These are phyloP conservation scores for Schoenoplectus triqueter DNA, from an alignment of 202 grass and related monocot species.

Conservation along the genomic window DNA sequence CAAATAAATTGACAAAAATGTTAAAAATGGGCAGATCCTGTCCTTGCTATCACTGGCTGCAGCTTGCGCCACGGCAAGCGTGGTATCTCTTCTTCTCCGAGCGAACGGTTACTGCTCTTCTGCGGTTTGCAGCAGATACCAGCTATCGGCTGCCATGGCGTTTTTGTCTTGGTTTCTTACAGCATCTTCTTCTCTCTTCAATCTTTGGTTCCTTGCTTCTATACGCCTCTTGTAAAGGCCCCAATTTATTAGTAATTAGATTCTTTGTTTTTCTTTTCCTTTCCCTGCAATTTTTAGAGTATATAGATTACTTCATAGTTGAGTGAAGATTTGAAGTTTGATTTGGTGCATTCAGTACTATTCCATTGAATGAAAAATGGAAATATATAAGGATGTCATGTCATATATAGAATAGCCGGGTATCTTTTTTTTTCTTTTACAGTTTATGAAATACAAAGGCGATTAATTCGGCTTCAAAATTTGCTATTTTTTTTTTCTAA, in stretches of 20 bases:
- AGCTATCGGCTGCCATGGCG: conserved; percentile 79
- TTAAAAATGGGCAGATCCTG: conserved; percentile 50
- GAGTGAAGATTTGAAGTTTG: conserved; percentile 34
- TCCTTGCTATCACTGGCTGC: conserved; percentile 75
- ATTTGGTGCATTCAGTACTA: conserved; percentile 12
- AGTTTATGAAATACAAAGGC: not conserved
- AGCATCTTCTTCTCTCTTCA: conserved; percentile 73
- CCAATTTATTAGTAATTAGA: not conserved
- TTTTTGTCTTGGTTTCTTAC: conserved; percentile 87
- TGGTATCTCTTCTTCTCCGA: conserved; percentile 70
- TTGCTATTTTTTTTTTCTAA: not conserved
- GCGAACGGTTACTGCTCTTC: conserved; percentile 61
- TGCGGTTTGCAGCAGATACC: conserved; percentile 72
- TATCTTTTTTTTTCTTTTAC: conserved; percentile 25
- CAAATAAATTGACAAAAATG: conserved; percentile 7
- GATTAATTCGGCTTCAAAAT: not conserved
- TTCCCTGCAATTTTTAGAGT: not conserved
- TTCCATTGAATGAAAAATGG: not conserved
- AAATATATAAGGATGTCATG: conserved; percentile 13
- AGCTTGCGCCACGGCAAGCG: conserved; percentile 66
- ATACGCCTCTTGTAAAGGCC: conserved; percentile 36
- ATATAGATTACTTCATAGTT: conserved; percentile 6
- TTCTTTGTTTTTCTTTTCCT: not conserved
- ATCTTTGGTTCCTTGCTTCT: conserved; percentile 75
- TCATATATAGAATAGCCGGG: not conserved